Evolutionary conservation across 495 filamentous ascomycete species (phyloP).

Genomic region (Penicillium mononematosum): DNA sequence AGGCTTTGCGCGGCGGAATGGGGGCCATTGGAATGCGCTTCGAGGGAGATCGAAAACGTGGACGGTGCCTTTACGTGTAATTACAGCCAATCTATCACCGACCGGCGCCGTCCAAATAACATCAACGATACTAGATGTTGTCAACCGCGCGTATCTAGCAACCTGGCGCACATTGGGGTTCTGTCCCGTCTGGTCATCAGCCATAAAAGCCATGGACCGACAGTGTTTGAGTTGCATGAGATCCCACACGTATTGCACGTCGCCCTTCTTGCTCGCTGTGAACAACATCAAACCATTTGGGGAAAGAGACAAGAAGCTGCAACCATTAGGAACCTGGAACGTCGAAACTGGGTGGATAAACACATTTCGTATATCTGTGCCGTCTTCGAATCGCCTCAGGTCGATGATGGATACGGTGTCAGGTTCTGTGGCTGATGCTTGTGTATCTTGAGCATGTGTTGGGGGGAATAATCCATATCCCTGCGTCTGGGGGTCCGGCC

Average conservation of each 20-base stretch:
- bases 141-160: slow-evolving; percentile 84
- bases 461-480: slow-evolving; percentile 62
- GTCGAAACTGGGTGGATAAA: slow-evolving; percentile 66
- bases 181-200: slow-evolving; percentile 34
- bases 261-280: slow-evolving; percentile 88
- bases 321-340: slow-evolving; percentile 78
- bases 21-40: slow-evolving; percentile 85
- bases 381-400: slow-evolving; percentile 60
- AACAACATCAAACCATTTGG: slow-evolving; percentile 80
- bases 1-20: slow-evolving; percentile 62
- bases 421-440: slow-evolving; percentile 58
- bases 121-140: slow-evolving; percentile 83
- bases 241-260: slow-evolving; percentile 91
- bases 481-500: slow-evolving; percentile 30
- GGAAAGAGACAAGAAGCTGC: slow-evolving; percentile 87
- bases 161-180: slow-evolving; percentile 69
- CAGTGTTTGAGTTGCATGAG: slow-evolving; percentile 63
- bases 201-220: slow-evolving; percentile 41
- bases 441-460: slow-evolving; percentile 62
- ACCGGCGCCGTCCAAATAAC: slow-evolving; percentile 82
- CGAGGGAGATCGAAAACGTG: slow-evolving; percentile 86
- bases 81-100: slow-evolving; percentile 76
- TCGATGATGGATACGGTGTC: slow-evolving; percentile 84
- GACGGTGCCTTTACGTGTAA: slow-evolving; percentile 90
- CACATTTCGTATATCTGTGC: slow-evolving; percentile 38